Percentiles rank a stretch among this genome's conserved stretches.
phyloP scores from a whole-genome alignment of 1,284 basidiomycete species.

The Trametes polyzona region DNA sequence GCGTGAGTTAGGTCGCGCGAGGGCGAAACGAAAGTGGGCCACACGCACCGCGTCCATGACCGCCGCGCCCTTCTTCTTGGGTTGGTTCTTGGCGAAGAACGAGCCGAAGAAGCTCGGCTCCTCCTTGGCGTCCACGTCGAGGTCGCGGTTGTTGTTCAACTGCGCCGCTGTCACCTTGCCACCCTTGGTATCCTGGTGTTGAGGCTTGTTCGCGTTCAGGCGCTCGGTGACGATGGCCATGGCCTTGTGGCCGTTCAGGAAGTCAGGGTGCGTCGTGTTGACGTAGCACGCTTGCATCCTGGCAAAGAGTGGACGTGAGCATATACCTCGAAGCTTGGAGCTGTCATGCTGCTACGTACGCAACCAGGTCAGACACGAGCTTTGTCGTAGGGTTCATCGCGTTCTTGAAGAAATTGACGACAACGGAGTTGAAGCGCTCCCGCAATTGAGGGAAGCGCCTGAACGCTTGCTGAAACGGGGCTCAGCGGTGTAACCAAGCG shows the following conservation, averaged over 20 bases:
- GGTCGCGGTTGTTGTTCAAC: conserved; percentile 63
- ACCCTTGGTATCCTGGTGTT: conserved; percentile 68
- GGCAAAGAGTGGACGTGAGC: neutral
- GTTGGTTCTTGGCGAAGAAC: conserved; percentile 84
- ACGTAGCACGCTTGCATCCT: conserved; percentile 98
- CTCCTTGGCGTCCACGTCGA: conserved; percentile 54
- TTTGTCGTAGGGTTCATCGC: conserved; percentile 95
- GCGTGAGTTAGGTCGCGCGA: conserved; percentile 67
- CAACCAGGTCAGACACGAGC: conserved; percentile 90
- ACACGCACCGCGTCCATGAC: conserved; percentile 64
- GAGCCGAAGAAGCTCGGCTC: conserved; percentile 76
- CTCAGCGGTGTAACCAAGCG: conserved; percentile 4
- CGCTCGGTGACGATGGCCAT: conserved; percentile 90
- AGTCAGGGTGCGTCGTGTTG: conserved; percentile 99
- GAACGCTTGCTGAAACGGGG: conserved; percentile 80
- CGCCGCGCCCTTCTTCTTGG: conserved; percentile 93
- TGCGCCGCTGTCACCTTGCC: neutral
- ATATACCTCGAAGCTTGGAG: neutral
- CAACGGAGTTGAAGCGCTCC: conserved; percentile 93
- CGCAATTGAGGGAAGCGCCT: conserved; percentile 92
- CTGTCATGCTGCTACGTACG: conserved; percentile 49
- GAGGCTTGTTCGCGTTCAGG: conserved; percentile 76
- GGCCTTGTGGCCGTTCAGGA: conserved; percentile 95
- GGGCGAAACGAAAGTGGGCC: conserved; percentile 94
- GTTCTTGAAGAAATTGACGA: conserved; percentile 95